These are phyloP conservation scores for Venturia aucupariae DNA, from an alignment of 2,329 filamentous ascomycete genomes.

Conservation along the genomic window DNA sequence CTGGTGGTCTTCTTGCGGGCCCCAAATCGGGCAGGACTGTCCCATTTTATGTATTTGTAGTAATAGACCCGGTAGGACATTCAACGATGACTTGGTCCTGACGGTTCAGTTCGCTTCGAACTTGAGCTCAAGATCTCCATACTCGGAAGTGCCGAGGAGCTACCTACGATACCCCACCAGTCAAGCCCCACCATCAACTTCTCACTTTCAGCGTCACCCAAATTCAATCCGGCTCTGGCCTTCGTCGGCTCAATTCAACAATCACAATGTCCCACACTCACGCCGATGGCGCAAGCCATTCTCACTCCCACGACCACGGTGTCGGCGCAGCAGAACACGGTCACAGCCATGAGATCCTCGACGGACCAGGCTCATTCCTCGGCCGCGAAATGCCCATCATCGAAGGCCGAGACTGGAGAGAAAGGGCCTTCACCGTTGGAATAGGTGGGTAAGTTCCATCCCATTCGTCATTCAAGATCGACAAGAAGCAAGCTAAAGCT, in stretches of 20 bases:
- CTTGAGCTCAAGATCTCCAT: background rate
- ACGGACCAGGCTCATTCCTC: conserved; percentile 83
- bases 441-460: conserved; percentile 71
- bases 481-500: background rate
- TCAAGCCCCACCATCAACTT: background rate
- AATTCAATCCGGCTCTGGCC: background rate
- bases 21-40: background rate
- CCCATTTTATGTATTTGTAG: conserved; percentile 2
- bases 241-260: background rate
- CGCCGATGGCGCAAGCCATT: background rate
- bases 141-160: background rate
- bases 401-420: conserved; percentile 77
- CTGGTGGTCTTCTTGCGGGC: background rate
- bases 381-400: conserved; percentile 89
- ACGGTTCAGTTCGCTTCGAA: background rate
- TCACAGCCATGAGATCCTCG: conserved; percentile 90
- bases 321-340: conserved; percentile 62
- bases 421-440: conserved; percentile 90
- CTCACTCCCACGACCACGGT: conserved; percentile 19
- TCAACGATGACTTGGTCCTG: background rate
- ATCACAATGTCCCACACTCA: conserved; percentile 5
- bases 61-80: background rate
- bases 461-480: background rate
- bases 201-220: background rate
- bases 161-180: no score